Evolutionary conservation across 495 filamentous ascomycete genomes (phyloP), one percentile per base, ranked within the genome.

Genomic region (Talaromyces trachyspermus): DNA sequence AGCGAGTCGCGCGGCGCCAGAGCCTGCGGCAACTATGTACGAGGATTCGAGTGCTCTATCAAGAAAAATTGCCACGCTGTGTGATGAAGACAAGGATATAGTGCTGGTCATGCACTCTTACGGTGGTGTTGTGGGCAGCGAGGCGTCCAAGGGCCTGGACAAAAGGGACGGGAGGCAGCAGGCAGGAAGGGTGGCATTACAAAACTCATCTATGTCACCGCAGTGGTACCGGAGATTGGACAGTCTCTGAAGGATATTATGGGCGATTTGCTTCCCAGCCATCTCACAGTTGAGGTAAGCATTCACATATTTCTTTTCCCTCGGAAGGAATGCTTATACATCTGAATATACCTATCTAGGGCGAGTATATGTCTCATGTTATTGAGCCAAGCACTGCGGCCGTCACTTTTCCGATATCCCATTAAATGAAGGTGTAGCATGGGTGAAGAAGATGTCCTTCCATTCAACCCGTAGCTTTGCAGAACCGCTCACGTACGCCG

Each of bases 121-220:
- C 46, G 65, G 68, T 3, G 62, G 65, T 1, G 43, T 69, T 26
- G 45, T 60, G 5, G 66, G 64, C 52, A 60, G 60, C 8, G 64
- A 71, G 41, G 65, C 58, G 9, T 55, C 62, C 6, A 58, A 66
- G 12, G 59, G 60, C 4, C 49, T 75, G 14, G 56, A 61, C 4
- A 68, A 68, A 39, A 53, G 12, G 69, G 64, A 7, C 57, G 73
- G 30, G 50, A 64, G 20, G 54, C 55, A 17, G 36, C 66, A 49
- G 71, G 69, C 1, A 57, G 66, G 37, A 54, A 59, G 26, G 62
- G 63, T 0, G 68, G 70, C 0, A 57, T 77, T 4, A 43, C 67
- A 2, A 56, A 63, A 26, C 27, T 77, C 20, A 48, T 66, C 3
- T 75, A 72, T 46, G 65, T 68, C 10, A 50, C 54, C 17, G 68